Evolutionary conservation across 2,329 filamentous ascomycete species (phyloP).

Genomic region (Purpureocillium takamizusanense): DNA sequence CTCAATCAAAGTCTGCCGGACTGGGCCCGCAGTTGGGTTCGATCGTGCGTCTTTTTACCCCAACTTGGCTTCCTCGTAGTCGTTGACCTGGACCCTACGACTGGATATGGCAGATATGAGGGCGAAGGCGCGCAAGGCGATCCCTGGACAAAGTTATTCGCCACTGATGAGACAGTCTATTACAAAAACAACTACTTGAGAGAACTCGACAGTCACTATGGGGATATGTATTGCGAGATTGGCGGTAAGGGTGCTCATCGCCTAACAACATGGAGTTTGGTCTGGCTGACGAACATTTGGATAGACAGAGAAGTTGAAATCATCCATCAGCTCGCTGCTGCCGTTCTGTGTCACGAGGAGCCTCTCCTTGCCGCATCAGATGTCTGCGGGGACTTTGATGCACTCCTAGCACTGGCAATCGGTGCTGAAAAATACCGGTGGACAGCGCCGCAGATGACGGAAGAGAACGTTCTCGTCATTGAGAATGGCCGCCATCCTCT

Average conservation of each 20-base stretch:
- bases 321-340: slow-evolving; percentile 64
- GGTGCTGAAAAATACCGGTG: slow-evolving; percentile 70
- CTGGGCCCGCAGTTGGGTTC: slow-evolving; percentile 41
- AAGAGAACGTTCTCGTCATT: slow-evolving; percentile 63
- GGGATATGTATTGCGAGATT: slow-evolving; percentile 78
- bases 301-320: slow-evolving; percentile 84
- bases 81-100: slow-evolving; percentile 44
- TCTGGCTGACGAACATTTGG: slow-evolving; percentile 11
- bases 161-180: slow-evolving; percentile 61
- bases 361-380: slow-evolving; percentile 63
- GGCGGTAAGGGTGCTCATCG: slow-evolving; percentile 47
- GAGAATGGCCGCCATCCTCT: slow-evolving; percentile 75
- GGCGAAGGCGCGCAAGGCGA: slow-evolving; percentile 48
- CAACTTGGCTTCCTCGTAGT: slow-evolving; percentile 85
- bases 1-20: slow-evolving; percentile 55
- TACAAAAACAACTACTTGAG: slow-evolving; percentile 81
- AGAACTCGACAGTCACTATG: slow-evolving; percentile 71
- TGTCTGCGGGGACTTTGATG: slow-evolving; percentile 79
- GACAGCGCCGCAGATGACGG: slow-evolving; percentile 58
- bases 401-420: slow-evolving; percentile 68
- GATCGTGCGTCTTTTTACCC: slow-evolving; percentile 82
- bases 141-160: slow-evolving; percentile 71
- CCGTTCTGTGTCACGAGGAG: slow-evolving; percentile 59
- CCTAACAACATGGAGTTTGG: not conserved
- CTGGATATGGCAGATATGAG: slow-evolving; percentile 51